Evolutionary conservation across 106 monocot species (phyloP).

Genomic region (Xerophyta viscosa): DNA sequence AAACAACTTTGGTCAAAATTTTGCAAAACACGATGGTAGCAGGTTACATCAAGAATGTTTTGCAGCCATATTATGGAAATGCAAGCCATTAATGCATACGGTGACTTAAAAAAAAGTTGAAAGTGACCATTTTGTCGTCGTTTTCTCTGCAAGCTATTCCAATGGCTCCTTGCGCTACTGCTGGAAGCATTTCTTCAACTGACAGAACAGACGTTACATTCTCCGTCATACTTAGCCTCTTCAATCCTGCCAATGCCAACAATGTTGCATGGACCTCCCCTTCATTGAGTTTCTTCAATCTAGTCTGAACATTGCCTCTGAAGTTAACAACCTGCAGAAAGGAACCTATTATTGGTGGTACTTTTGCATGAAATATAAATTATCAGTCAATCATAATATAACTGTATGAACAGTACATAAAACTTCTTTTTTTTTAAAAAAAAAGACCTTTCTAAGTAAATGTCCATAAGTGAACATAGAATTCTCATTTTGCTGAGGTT

Average conservation of each 20-base stretch:
- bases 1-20: too few species aligned
- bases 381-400: too few species aligned
- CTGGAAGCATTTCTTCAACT: conserved; percentile 96
- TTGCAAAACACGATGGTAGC: too few species aligned
- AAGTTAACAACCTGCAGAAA: conserved; percentile 79
- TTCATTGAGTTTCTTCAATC: conserved; percentile 79
- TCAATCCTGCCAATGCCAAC: conserved; percentile 87
- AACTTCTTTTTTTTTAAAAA: too few species aligned
- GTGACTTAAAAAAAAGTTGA: neutral
- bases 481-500: too few species aligned
- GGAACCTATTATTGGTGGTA: neutral
- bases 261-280: conserved; percentile 88
- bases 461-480: too few species aligned
- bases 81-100: neutral
- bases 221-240: conserved; percentile 81
- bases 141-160: conserved; percentile 95
- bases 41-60: neutral
- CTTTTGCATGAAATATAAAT: neutral
- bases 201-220: conserved; percentile 70
- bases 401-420: too few species aligned
- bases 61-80: neutral
- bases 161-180: conserved; percentile 97
- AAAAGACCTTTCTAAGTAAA: too few species aligned
- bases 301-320: conserved; percentile 97
- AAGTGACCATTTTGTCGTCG: conserved; percentile 84